Conservation (phyloP, 179 eudicot species). For the Gypsophila paniculata region DNA sequence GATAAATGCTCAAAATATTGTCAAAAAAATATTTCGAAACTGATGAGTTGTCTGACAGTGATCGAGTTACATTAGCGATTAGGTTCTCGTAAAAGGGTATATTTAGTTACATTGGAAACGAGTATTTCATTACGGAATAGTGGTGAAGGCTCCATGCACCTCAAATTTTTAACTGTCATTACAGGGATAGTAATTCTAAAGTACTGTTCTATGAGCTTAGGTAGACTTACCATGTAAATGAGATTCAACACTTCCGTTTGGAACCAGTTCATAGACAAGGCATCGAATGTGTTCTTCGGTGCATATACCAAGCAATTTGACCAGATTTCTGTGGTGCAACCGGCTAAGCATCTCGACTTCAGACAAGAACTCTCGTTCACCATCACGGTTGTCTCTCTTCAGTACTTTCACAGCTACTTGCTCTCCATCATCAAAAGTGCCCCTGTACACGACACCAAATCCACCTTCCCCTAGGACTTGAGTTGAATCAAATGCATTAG, state of each 20-base stretch:
- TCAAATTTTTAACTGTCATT: no score
- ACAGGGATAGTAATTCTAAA: background rate
- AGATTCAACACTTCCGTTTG: conserved; percentile 95
- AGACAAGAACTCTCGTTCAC: conserved; percentile 79
- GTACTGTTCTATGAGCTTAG: background rate
- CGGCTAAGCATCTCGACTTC: conserved; percentile 99
- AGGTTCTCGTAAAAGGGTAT: no score
- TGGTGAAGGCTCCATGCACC: no score
- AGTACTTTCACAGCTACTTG: conserved; percentile 89
- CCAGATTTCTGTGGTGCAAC: conserved; percentile 85
- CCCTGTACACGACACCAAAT: conserved; percentile 83
- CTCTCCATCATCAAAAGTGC: conserved; percentile 60
- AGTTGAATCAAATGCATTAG: conserved; percentile 48
- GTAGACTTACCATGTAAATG: conserved; percentile 75
- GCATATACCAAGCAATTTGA: conserved; percentile 85
- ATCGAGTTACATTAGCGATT: no score
- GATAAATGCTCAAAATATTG: background rate
- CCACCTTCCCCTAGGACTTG: conserved; percentile 95
- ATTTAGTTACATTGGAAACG: no score
- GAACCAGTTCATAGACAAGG: conserved; percentile 87
- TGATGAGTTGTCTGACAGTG: no score
- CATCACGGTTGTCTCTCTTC: conserved; percentile 72
- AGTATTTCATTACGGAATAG: no score
- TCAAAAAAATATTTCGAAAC: no score
- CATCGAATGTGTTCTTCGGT: conserved; percentile 60